A percentile compares a stretch with the other conserved stretches of the same genome.
These are phyloP conservation scores for Leccinum pellstonianum DNA, from an alignment of 768 basidiomycete genomes.

Conservation along the genomic window DNA sequence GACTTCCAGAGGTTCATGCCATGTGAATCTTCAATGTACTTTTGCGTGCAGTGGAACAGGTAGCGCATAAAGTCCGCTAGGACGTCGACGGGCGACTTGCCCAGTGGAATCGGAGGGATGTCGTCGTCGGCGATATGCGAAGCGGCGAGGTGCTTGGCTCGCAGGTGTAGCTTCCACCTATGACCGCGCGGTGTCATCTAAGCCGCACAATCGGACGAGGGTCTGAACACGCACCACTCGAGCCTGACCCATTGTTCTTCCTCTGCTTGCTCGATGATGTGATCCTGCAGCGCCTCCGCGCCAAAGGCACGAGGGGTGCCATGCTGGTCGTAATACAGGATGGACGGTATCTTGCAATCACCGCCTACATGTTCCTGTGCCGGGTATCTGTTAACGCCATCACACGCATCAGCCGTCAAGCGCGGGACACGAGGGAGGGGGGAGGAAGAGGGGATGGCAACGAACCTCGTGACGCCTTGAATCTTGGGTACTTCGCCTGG, in stretches of 20 bases:
- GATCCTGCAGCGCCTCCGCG: conserved; percentile 44
- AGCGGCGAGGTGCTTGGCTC: conserved; percentile 33
- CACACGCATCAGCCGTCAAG: neutral
- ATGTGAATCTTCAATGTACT: conserved; percentile 49
- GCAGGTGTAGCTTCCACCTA: conserved; percentile 41
- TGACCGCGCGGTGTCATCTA: neutral
- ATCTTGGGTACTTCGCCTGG: conserved; percentile 38
- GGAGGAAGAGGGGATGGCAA: neutral
- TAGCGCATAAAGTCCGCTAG: conserved; percentile 50
- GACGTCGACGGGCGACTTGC: conserved; percentile 42
- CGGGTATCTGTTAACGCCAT: conserved; percentile 32
- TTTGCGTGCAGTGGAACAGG: conserved; percentile 41
- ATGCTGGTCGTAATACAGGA: conserved; percentile 44
- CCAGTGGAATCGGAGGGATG: conserved; percentile 41
- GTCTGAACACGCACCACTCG: conserved; percentile 37
- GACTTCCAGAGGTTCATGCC: conserved; percentile 47
- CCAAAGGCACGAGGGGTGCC: conserved; percentile 43
- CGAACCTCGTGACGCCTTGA: conserved; percentile 35
- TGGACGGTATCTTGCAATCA: conserved; percentile 48
- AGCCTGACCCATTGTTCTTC: conserved; percentile 47
- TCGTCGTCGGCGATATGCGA: conserved; percentile 34
- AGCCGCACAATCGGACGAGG: neutral
- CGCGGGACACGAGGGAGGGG: conserved; percentile 9
- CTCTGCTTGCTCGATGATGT: conserved; percentile 39
- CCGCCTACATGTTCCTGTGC: conserved; percentile 44